Evolutionary conservation across 257 asterid species (phyloP).

Genomic region (Galeopsis tetrahit): DNA sequence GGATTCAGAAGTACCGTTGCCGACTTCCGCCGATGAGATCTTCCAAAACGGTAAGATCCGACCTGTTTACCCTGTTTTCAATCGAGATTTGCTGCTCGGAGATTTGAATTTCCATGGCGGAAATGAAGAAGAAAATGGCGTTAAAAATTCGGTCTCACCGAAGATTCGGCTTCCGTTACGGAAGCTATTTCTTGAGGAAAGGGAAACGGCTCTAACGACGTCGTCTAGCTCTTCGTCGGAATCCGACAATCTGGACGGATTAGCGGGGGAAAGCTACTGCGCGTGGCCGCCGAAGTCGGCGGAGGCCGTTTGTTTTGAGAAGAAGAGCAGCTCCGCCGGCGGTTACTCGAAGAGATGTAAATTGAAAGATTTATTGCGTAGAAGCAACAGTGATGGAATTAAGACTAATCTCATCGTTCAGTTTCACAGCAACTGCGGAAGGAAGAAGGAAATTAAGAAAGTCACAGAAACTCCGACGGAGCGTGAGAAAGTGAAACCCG

Average conservation of each 20-base stretch:
- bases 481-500: constrained; percentile 25
- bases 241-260: constrained; percentile 34
- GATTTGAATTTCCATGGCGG: neutral
- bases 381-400: constrained; percentile 43
- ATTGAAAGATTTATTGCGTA: constrained; percentile 39
- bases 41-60: constrained; percentile 70
- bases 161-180: constrained; percentile 47
- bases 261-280: constrained; percentile 40
- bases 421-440: constrained; percentile 1
- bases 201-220: constrained; percentile 44
- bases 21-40: constrained; percentile 55
- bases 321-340: constrained; percentile 49
- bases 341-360: constrained; percentile 47
- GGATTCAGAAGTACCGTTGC: constrained; percentile 35
- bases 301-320: constrained; percentile 29
- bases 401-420: constrained; percentile 25
- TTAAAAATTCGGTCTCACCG: constrained; percentile 33
- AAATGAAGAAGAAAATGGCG: constrained; percentile 19
- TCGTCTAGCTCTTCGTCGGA: constrained; percentile 44
- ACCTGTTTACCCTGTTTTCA: constrained; percentile 55
- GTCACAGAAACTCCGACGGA: constrained; percentile 15
- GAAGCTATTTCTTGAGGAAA: constrained; percentile 52
- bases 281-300: constrained; percentile 35
- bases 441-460: constrained; percentile 28
- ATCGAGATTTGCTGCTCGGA: constrained; percentile 36